Conservation (phyloP, 2,329 filamentous ascomycete species). For the Mariannaea elegans region DNA sequence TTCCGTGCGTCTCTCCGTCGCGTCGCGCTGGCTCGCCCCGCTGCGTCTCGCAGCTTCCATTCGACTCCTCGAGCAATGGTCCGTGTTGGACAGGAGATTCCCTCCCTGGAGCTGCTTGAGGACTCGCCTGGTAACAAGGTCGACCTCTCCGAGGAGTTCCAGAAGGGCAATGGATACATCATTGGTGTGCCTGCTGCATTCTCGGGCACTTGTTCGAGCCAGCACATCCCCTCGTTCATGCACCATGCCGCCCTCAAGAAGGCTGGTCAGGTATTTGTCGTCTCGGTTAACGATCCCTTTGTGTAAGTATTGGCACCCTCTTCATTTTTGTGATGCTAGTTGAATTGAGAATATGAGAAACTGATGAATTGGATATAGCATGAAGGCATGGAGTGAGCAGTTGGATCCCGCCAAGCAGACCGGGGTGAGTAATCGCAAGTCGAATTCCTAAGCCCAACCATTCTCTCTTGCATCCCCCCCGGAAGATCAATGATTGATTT, state of each 20-base stretch:
- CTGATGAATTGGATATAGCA: conserved; percentile 59
- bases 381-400: conserved; percentile 86
- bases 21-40: conserved; percentile 43
- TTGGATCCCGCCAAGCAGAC: conserved; percentile 80
- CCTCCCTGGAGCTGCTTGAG: conserved; percentile 81
- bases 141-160: conserved; percentile 81
- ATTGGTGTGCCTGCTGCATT: conserved; percentile 87
- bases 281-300: conserved; percentile 94
- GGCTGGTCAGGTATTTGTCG: conserved; percentile 86
- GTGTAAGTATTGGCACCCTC: conserved; percentile 68
- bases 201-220: conserved; percentile 64
- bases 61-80: conserved; percentile 70
- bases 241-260: conserved; percentile 79
- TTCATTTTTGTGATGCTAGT: neutral
- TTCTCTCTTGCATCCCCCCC: neutral
- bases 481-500: conserved; percentile 6
- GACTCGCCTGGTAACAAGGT: conserved; percentile 92
- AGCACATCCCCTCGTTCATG: conserved; percentile 88
- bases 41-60: conserved; percentile 65
- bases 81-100: conserved; percentile 81
- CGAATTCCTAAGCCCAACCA: too few relatives aligned
- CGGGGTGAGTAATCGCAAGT: conserved; percentile 67
- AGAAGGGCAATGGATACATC: conserved; percentile 77
- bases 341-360: neutral
- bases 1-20: conserved; percentile 49